Evolutionary conservation across 768 basidiomycete species (phyloP).

Genomic region (Phylloporus sp.): DNA sequence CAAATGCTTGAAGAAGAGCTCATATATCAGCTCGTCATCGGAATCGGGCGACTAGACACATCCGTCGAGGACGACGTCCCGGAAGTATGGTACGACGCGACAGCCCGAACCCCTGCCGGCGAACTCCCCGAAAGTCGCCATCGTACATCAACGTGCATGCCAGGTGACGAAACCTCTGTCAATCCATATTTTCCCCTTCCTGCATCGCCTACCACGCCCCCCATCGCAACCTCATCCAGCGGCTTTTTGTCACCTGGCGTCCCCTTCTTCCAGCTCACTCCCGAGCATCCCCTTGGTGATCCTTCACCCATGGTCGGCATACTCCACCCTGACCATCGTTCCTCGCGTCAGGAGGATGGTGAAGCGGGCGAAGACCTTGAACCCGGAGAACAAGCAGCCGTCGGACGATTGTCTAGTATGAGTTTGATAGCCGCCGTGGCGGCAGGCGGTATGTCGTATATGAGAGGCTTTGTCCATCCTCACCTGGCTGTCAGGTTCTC

Average conservation of each 20-base stretch:
- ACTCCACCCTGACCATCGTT: conserved; percentile 12
- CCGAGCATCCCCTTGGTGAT: conserved; percentile 14
- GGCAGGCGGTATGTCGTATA: conserved; percentile 56
- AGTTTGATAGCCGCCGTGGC: conserved; percentile 86
- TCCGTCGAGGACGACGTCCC: conserved; percentile 29
- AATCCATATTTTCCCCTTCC: conserved; percentile 55
- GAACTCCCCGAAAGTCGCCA: conserved; percentile 21
- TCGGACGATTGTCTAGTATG: conserved; percentile 89
- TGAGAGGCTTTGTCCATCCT: conserved; percentile 1
- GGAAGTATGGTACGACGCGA: conserved; percentile 31
- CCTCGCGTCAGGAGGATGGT: conserved; percentile 13
- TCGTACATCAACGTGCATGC: conserved; percentile 7
- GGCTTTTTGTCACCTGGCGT: conserved; percentile 4
- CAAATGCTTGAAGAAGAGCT: conserved; percentile 75
- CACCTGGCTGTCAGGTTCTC: conserved; percentile 38
- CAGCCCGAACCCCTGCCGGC: conserved; percentile 29
- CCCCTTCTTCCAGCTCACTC: conserved; percentile 14
- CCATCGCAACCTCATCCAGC: conserved; percentile 20
- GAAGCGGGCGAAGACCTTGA: conserved; percentile 39
- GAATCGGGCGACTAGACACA: conserved; percentile 71
- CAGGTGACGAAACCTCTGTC: conserved; percentile 14
- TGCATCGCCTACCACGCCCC: conserved; percentile 26
- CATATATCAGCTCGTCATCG: conserved; percentile 81
- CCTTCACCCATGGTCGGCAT: conserved; percentile 10
- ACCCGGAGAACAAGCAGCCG: conserved; percentile 64